These are phyloP conservation scores for Murraya paniculata DNA, from an alignment of 345 rosid genomes.

Conservation along the genomic window DNA sequence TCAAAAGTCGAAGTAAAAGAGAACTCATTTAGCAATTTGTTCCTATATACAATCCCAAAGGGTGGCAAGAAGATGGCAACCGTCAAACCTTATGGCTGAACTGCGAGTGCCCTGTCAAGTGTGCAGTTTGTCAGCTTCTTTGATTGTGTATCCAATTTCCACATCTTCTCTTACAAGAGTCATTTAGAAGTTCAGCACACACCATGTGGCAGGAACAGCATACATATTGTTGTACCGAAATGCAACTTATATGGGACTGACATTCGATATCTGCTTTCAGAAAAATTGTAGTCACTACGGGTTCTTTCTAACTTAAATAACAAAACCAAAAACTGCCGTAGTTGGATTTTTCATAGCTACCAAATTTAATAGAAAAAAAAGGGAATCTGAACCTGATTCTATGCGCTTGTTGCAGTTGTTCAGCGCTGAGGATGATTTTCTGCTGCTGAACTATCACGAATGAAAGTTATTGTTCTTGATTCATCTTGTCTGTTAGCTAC, in stretches of 20 bases:
- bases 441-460: constrained; percentile 29
- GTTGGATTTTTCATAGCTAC: neutral
- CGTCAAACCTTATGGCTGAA: constrained; percentile 24
- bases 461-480: constrained; percentile 38
- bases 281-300: constrained; percentile 14
- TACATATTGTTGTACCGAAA: neutral
- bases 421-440: constrained; percentile 33
- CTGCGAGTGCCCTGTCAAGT: constrained; percentile 9
- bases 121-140: constrained; percentile 2
- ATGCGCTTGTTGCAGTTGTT: constrained; percentile 37
- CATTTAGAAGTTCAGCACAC: constrained; percentile 5
- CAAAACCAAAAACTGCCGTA: neutral
- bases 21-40: constrained; percentile 1
- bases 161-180: neutral
- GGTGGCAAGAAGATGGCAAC: constrained; percentile 16
- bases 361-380: neutral
- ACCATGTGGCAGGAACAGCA: constrained; percentile 2
- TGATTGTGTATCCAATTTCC: neutral
- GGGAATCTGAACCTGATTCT: constrained; percentile 42
- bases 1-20: neutral
- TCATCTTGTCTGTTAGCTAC: constrained; percentile 30
- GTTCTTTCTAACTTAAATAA: constrained; percentile 7
- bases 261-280: constrained; percentile 40
- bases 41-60: constrained; percentile 17
- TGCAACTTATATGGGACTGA: constrained; percentile 33